Evolutionary conservation across 2,329 filamentous ascomycete genomes (phyloP).

Genomic region (Fusarium napiforme): DNA sequence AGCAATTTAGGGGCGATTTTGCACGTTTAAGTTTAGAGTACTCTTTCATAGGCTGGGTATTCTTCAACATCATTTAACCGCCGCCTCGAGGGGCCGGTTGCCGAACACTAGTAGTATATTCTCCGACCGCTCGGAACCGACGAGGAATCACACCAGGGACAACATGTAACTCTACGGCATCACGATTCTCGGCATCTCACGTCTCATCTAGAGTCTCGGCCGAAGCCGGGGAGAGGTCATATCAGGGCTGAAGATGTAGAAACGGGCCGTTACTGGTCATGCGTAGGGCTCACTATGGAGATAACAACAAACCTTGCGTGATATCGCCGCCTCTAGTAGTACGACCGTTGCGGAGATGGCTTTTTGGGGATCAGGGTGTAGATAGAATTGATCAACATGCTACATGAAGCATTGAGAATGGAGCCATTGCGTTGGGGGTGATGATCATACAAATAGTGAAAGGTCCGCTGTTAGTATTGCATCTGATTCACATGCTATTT

Average conservation of each 20-base stretch:
- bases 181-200: background rate
- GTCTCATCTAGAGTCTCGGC: background rate
- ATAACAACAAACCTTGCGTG: slow-evolving; percentile 25
- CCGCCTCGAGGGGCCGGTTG: background rate
- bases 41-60: slow-evolving; percentile 8
- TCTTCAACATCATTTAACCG: slow-evolving; percentile 8
- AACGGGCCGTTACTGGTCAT: slow-evolving; percentile 23
- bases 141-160: slow-evolving; percentile 4
- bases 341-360: slow-evolving; percentile 32
- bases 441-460: slow-evolving; percentile 33
- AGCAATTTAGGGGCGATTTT: background rate
- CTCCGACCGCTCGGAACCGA: slow-evolving; percentile 16
- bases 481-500: background rate
- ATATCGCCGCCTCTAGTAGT: slow-evolving; percentile 12
- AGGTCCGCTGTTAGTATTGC: background rate
- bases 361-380: slow-evolving; percentile 1
- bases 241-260: background rate
- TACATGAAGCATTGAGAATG: slow-evolving; percentile 10
- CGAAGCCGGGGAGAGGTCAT: background rate
- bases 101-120: slow-evolving; percentile 7
- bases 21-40: background rate
- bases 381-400: slow-evolving; percentile 1
- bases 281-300: background rate
- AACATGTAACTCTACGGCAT: background rate
- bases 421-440: background rate